A percentile compares a stretch with the other conserved stretches of the same genome.
Conservation (phyloP, 202 grass and related monocot genomes). For the Cymbopogon flexuosus region DNA sequence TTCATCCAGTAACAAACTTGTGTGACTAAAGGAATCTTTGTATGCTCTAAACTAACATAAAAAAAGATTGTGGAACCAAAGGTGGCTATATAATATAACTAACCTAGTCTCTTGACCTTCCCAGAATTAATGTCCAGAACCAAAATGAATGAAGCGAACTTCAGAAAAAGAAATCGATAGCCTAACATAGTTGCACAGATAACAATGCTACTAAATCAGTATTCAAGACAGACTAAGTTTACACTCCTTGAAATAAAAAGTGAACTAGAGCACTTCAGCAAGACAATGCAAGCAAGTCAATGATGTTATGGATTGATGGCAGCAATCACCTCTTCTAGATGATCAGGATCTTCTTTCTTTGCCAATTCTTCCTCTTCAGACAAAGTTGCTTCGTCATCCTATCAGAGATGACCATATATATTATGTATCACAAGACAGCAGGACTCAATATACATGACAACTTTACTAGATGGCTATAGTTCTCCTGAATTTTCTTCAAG, state of each 20-base stretch:
- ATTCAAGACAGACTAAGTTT: neutral
- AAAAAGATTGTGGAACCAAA: neutral
- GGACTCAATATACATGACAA: slow-evolving; percentile 18
- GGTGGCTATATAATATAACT: neutral
- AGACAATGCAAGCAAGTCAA: neutral
- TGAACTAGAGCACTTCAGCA: slow-evolving; percentile 17
- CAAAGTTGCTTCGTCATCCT: slow-evolving; percentile 97
- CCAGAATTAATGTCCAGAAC: neutral
- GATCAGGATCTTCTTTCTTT: slow-evolving; percentile 60
- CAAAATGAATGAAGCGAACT: neutral
- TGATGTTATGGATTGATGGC: slow-evolving; percentile 13
- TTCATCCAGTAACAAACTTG: neutral
- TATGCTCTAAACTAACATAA: neutral
- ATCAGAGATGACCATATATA: slow-evolving; percentile 26
- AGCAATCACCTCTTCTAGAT: slow-evolving; percentile 60
- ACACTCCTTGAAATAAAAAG: neutral
- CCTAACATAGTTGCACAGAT: neutral
- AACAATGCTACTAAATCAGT: neutral
- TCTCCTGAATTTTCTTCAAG: slow-evolving; percentile 6
- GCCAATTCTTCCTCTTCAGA: slow-evolving; percentile 94
- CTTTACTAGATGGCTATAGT: neutral
- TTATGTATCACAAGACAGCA: neutral
- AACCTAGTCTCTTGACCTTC: neutral
- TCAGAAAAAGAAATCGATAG: neutral
- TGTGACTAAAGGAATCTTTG: neutral